Base-by-base conservation (phyloP, 108 stramenopile genomes). In the Aurantiochytrium sp. region DNA sequence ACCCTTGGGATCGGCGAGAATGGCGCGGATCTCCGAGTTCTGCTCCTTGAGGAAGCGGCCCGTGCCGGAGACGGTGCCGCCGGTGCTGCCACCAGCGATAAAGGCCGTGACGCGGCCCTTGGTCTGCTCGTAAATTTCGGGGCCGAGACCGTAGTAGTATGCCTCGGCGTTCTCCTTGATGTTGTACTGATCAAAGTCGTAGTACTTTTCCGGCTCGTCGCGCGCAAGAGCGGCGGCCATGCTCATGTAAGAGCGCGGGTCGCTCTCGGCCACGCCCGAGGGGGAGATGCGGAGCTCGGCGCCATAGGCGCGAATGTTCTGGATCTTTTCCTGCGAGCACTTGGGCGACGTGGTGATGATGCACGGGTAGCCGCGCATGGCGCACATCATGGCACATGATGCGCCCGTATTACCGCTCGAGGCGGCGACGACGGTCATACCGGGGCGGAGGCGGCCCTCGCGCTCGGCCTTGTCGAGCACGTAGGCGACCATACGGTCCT, bases 351-450 rank as follows among this genome's bases (percentile, higher is more conserved):
- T 96, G 90, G 91, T 92, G 83, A 94, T 93, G 44, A 95, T 93
- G 90, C 94, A 97, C 8, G 91, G 91, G 91, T 96, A 97, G 18
- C 96, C 97, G 5, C 95, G 94, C 43, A 93, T 91, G 18, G 93
- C 92, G 72, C 95, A 94, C 58, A 92, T 92, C 90, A 89, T 94
- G 76, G 92, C 96, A 53, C 96, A 87, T 35, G 95, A 95, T 60
- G 98, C 97, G 49, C 98, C 98, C 14, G 97, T 98, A 89, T 97
- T 98, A n/a, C 98, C 98, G 43, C 94, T 95, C 3, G 97, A 97
- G 42, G 97, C 96, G 90, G 98, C 98, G 18, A 99, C 92, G 44
- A 98, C 96, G 2, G 97, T 97, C 87, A 96, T 92, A 5, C 98
- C 98, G 28, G 95, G 96, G 83, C 92, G 94, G 69, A 98, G 89